Conservation (phyloP, 2,329 filamentous ascomycete genomes). For the Claviceps sorghi region DNA sequence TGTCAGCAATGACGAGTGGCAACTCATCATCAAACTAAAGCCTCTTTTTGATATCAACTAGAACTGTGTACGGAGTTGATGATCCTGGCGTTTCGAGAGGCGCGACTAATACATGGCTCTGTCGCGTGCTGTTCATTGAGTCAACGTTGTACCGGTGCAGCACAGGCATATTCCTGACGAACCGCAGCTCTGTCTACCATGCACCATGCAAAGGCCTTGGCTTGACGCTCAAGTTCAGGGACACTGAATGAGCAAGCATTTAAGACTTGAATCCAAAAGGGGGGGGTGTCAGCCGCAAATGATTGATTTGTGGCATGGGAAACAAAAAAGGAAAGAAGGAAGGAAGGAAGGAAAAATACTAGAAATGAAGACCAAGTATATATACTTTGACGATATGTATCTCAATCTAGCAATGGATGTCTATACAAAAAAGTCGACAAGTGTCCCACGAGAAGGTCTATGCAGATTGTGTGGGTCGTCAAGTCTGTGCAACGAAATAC, state of each 20-base stretch:
- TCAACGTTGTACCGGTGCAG: neutral
- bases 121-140: neutral
- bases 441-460: too few species aligned
- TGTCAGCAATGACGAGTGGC: constrained; percentile 86
- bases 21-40: constrained; percentile 89
- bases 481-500: too few species aligned
- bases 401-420: neutral
- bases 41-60: constrained; percentile 77
- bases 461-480: too few species aligned
- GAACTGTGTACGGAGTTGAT: constrained; percentile 9
- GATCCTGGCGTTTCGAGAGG: neutral
- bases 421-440: neutral
- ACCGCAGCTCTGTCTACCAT: neutral
- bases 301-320: neutral
- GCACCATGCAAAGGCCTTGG: too few species aligned
- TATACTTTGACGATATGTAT: neutral
- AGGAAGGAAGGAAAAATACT: neutral
- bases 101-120: neutral
- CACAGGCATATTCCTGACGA: neutral
- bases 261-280: neutral
- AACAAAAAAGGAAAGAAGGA: neutral
- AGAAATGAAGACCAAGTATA: neutral
- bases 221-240: too few species aligned
- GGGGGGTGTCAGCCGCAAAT: neutral
- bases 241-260: neutral